Conservation (phyloP, 2,329 filamentous ascomycete species). For the Passalora sequoiae region DNA sequence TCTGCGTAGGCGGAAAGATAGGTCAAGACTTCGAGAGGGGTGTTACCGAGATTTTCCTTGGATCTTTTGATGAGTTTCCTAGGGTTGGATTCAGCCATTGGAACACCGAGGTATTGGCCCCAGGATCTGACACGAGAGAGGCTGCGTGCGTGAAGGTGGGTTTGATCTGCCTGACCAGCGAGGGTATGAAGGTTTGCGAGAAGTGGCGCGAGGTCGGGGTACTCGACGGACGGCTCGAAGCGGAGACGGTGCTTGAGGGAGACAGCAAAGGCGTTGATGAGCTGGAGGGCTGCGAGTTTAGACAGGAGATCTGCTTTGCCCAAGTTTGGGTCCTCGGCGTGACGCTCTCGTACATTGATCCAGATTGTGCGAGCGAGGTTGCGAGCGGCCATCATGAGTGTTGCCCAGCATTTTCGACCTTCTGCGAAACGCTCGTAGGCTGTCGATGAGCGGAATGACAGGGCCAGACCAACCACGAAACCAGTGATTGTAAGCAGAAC, state of each 20-base stretch:
- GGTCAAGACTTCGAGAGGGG: constrained; percentile 75
- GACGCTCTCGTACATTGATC: constrained; percentile 65
- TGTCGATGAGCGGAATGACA: constrained; percentile 71
- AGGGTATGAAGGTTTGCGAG: constrained; percentile 71
- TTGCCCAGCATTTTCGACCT: constrained; percentile 60
- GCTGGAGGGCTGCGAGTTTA: constrained; percentile 70
- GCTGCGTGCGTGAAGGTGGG: constrained; percentile 36
- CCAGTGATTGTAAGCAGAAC: constrained; percentile 70
- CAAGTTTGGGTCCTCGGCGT: constrained; percentile 41
- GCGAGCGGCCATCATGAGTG: constrained; percentile 51
- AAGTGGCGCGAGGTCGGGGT: constrained; percentile 66
- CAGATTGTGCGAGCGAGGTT: constrained; percentile 68
- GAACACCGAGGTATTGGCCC: constrained; percentile 70
- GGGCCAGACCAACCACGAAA: constrained; percentile 74
- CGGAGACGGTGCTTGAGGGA: constrained; percentile 76
- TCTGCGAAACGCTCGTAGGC: constrained; percentile 65
- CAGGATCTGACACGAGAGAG: constrained; percentile 25
- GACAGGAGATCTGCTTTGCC: constrained; percentile 63
- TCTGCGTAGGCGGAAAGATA: constrained; percentile 66
- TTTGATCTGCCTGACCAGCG: constrained; percentile 54
- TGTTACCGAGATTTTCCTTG: constrained; percentile 68
- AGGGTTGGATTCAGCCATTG: constrained; percentile 72
- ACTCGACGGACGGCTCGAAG: constrained; percentile 75
- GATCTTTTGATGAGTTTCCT: constrained; percentile 70
- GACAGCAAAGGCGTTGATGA: constrained; percentile 71